Conservation (phyloP, 164 flowering plant genomes). For the Umbellularia californica region DNA sequence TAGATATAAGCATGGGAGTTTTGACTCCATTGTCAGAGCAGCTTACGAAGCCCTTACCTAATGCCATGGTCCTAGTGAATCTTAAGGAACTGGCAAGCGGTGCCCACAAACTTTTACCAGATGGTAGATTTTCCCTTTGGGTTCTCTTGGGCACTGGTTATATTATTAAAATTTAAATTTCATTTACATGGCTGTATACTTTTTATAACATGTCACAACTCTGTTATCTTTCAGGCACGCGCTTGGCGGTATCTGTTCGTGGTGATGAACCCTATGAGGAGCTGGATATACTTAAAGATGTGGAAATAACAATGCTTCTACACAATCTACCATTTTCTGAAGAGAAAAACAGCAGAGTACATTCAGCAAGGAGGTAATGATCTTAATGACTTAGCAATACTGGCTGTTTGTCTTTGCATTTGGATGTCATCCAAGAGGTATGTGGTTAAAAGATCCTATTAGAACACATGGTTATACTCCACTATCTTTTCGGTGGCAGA, state of each 20-base stretch:
- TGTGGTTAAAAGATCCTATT: background rate
- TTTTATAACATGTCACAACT: background rate
- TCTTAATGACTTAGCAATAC: background rate
- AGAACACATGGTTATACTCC: background rate
- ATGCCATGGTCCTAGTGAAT: conserved; percentile 76
- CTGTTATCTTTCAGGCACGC: conserved; percentile 52
- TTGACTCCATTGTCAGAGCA: conserved; percentile 90
- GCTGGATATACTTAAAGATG: conserved; percentile 60
- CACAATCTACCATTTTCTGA: conserved; percentile 70
- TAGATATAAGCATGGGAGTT: conserved; percentile 93
- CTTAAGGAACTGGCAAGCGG: conserved; percentile 76
- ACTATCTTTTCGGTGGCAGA: no score
- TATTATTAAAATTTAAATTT: background rate
- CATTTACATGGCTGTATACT: background rate
- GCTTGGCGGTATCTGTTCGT: conserved; percentile 78
- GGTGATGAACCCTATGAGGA: conserved; percentile 89
- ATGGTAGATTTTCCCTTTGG: conserved; percentile 42
- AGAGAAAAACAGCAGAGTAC: conserved; percentile 83
- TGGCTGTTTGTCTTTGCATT: no score
- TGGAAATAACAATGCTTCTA: conserved; percentile 78
- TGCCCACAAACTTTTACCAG: conserved; percentile 85
- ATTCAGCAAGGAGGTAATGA: conserved; percentile 84
- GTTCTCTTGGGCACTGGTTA: background rate
- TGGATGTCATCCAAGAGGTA: background rate
- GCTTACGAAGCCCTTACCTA: conserved; percentile 83